These are phyloP conservation scores for Lithospermum erythrorhizon DNA, from an alignment of 257 asterid genomes.

Conservation along the genomic window DNA sequence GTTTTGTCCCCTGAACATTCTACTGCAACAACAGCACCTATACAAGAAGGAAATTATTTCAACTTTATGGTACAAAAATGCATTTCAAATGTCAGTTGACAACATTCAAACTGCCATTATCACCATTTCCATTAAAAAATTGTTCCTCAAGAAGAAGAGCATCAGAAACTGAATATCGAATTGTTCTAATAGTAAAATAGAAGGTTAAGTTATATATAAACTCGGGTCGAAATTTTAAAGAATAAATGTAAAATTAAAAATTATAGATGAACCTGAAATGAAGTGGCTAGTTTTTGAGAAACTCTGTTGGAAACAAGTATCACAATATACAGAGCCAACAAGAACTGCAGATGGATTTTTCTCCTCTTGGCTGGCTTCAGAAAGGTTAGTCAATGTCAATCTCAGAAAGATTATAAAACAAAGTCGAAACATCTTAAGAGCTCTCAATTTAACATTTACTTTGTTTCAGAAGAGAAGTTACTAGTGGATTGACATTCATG, in stretches of 20 bases:
- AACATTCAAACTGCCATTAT: too few species aligned
- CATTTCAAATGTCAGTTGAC: too few species aligned
- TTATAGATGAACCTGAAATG: slow-evolving; percentile 48
- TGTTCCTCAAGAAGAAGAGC: too few species aligned
- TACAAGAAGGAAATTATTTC: background rate
- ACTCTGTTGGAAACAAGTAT: slow-evolving; percentile 50
- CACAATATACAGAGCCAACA: slow-evolving; percentile 69
- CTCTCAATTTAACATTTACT: background rate
- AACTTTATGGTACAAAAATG: too few species aligned
- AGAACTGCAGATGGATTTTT: slow-evolving; percentile 46
- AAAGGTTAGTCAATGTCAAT: slow-evolving; percentile 11
- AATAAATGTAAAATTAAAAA: background rate
- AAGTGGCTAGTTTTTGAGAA: slow-evolving; percentile 37
- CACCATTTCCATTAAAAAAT: too few species aligned
- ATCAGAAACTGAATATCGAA: too few species aligned
- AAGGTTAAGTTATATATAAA: too few species aligned
- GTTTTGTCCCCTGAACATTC: slow-evolving; percentile 39
- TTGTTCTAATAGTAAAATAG: too few species aligned
- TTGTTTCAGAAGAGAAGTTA: background rate
- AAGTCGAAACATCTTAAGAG: slow-evolving; percentile 26
- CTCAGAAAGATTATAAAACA: slow-evolving; percentile 28
- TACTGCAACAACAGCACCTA: slow-evolving; percentile 75
- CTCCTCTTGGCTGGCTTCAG: slow-evolving; percentile 31
- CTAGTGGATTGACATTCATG: slow-evolving; percentile 1
- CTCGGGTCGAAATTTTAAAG: too few species aligned